phyloP scores from a whole-genome alignment of 2,329 filamentous ascomycete genomes.

The Diaporthe citrichinensis region DNA sequence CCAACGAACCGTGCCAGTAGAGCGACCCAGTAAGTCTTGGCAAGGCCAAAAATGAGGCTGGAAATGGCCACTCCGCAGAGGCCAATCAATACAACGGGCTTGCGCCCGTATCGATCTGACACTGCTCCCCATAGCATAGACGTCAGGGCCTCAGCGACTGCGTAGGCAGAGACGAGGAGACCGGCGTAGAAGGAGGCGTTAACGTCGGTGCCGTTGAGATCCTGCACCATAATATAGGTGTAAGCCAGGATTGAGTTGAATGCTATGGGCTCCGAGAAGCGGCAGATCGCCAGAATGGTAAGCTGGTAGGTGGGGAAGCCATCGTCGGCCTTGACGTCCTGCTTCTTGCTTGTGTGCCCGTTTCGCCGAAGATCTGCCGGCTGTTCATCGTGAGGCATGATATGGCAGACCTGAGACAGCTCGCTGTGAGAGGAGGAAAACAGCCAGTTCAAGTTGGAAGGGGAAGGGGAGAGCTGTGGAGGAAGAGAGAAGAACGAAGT shows the following conservation, averaged over 20 bases:
- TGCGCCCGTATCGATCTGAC: conserved; percentile 56
- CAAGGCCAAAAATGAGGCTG: conserved; percentile 58
- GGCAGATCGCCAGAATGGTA: conserved; percentile 60
- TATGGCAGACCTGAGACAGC: conserved; percentile 1
- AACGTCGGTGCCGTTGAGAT: conserved; percentile 55
- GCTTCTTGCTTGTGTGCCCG: conserved; percentile 13
- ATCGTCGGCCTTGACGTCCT: conserved; percentile 19
- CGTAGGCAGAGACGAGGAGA: conserved; percentile 61
- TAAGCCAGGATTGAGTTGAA: conserved; percentile 62
- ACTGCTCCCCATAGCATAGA: conserved; percentile 59
- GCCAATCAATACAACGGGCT: conserved; percentile 49
- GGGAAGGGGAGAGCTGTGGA: background rate
- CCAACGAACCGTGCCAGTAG: conserved; percentile 57
- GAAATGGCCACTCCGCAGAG: conserved; percentile 53
- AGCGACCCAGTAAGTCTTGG: conserved; percentile 58
- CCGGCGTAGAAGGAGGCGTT: conserved; percentile 64
- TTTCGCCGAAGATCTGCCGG: background rate
- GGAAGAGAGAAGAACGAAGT: background rate
- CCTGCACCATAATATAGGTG: conserved; percentile 58
- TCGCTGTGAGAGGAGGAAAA: background rate
- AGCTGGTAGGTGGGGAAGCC: conserved; percentile 61
- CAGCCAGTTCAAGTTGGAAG: background rate
- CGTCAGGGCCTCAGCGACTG: conserved; percentile 58
- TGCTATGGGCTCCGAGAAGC: conserved; percentile 61
- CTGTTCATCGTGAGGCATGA: conserved; percentile 30